Percentiles rank a stretch among this genome's conserved stretches.
phyloP scores from a whole-genome alignment of 129 eudicot species.

The Artemisia argyi region DNA sequence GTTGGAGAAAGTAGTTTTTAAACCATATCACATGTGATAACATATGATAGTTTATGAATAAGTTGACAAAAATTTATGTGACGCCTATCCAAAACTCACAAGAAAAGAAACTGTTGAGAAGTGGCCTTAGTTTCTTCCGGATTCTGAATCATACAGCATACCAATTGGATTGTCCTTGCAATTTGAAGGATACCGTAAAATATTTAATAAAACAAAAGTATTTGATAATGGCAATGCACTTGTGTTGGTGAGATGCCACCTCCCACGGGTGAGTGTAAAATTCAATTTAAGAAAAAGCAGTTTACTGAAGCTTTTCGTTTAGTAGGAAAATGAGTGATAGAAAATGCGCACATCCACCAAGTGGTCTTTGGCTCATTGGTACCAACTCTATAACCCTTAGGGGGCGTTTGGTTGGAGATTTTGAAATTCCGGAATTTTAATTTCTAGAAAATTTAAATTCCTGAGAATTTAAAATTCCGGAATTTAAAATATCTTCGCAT shows the following conservation, averaged over 20 bases:
- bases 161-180: not conserved
- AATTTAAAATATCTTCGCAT: too few relatives aligned
- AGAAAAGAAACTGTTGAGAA: not conserved
- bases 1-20: not conserved
- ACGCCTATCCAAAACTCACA: not conserved
- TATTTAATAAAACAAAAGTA: not conserved
- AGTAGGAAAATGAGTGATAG: too few relatives aligned
- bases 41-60: not conserved
- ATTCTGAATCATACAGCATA: not conserved
- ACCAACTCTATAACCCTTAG: too few relatives aligned
- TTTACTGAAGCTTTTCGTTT: too few relatives aligned
- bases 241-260: not conserved
- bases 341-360: too few relatives aligned
- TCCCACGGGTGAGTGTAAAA: too few relatives aligned
- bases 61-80: not conserved
- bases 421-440: too few relatives aligned
- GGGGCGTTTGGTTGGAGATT: too few relatives aligned
- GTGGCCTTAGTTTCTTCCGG: slow-evolving; percentile 1
- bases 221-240: not conserved
- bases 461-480: too few relatives aligned
- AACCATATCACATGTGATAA: slow-evolving; percentile 4
- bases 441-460: too few relatives aligned
- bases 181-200: not conserved
- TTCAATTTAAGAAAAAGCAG: too few relatives aligned
- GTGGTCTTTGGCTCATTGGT: too few relatives aligned